Evolutionary conservation across 164 flowering plant species (phyloP).

Genomic region (Berberis vulgaris): DNA sequence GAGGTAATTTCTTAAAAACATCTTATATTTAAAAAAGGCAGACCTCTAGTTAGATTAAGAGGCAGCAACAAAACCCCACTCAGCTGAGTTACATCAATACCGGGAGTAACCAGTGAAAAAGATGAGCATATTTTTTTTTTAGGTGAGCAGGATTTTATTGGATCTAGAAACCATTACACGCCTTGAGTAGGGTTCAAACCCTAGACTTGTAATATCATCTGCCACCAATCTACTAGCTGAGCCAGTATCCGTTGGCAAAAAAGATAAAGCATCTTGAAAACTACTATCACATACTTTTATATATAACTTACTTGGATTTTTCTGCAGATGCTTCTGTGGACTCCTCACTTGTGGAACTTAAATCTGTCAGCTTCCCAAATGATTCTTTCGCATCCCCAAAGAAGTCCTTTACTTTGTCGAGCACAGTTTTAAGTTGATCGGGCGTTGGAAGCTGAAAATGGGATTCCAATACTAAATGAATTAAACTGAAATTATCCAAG

Average conservation of each 20-base stretch:
- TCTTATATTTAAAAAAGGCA: no score
- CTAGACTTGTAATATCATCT: no score
- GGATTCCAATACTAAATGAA: neutral
- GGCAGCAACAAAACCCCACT: no score
- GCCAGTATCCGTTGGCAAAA: neutral
- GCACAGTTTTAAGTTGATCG: slow-evolving; percentile 74
- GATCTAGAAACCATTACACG: no score
- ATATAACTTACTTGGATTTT: slow-evolving; percentile 51
- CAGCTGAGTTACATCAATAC: no score
- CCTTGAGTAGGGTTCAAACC: no score
- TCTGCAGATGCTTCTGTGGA: slow-evolving; percentile 30
- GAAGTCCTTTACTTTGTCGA: slow-evolving; percentile 85
- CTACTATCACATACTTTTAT: neutral
- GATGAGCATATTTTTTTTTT: no score
- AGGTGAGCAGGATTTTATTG: no score
- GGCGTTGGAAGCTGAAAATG: slow-evolving; percentile 64
- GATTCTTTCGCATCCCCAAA: slow-evolving; percentile 94
- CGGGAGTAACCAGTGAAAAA: no score
- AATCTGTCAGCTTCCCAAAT: slow-evolving; percentile 70
- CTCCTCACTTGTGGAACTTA: slow-evolving; percentile 36
- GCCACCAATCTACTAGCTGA: no score
- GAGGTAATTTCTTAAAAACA: no score
- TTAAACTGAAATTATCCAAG: neutral
- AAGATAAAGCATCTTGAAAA: neutral
- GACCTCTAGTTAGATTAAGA: no score